Conservation (phyloP, 2,329 filamentous ascomycete species). For the Penicillium sp. region DNA sequence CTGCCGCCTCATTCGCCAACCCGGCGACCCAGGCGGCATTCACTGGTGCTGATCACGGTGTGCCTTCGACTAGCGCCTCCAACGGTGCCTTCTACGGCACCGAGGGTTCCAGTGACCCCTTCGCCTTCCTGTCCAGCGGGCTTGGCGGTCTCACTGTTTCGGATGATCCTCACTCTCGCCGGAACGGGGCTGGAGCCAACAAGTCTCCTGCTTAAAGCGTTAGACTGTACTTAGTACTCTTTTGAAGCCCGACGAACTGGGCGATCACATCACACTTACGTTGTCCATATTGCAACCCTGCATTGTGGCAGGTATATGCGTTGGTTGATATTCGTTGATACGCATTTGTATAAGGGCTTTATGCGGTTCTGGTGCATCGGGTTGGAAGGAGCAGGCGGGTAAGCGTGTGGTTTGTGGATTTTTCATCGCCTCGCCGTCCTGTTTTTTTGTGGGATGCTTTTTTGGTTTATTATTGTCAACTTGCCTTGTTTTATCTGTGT, state of each 20-base stretch:
- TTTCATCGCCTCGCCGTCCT: slow-evolving; percentile 27
- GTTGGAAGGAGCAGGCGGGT: slow-evolving; percentile 46
- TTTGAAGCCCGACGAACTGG: slow-evolving; percentile 17
- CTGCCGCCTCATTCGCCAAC: slow-evolving; percentile 85
- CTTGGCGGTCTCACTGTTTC: slow-evolving; percentile 59
- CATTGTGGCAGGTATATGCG: slow-evolving; percentile 39
- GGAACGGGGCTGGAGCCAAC: slow-evolving; percentile 46
- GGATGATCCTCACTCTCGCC: slow-evolving; percentile 46
- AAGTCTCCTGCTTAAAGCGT: slow-evolving; percentile 45
- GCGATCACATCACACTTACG: slow-evolving; percentile 25
- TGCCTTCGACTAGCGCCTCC: slow-evolving; percentile 71
- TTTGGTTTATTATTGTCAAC: slow-evolving; percentile 19
- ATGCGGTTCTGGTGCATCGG: slow-evolving; percentile 45
- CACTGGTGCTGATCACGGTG: slow-evolving; percentile 80
- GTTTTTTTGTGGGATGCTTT: slow-evolving; percentile 21
- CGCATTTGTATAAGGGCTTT: slow-evolving; percentile 46
- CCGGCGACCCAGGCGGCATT: slow-evolving; percentile 93
- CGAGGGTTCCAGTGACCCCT: slow-evolving; percentile 59
- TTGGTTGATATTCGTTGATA: slow-evolving; percentile 41
- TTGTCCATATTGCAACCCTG: slow-evolving; percentile 40
- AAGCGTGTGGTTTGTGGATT: slow-evolving; percentile 40
- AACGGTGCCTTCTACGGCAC: slow-evolving; percentile 68
- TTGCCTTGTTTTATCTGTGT: slow-evolving; percentile 14
- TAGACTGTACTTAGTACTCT: slow-evolving; percentile 13
- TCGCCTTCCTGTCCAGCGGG: slow-evolving; percentile 63